These are phyloP conservation scores for Colletotrichum simmondsii DNA, from an alignment of 2,329 filamentous ascomycete species.

Conservation along the genomic window DNA sequence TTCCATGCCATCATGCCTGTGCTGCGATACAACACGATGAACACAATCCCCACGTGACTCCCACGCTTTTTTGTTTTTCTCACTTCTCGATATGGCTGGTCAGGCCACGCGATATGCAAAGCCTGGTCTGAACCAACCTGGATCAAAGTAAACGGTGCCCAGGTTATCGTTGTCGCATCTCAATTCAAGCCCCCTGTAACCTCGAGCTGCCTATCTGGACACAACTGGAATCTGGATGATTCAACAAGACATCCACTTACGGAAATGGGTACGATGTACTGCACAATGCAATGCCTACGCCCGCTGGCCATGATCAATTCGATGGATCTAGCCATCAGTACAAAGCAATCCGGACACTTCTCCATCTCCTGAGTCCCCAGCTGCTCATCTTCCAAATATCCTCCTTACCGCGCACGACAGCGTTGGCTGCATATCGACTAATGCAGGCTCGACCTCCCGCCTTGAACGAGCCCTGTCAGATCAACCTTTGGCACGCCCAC, in stretches of 20 bases:
- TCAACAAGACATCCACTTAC: not conserved
- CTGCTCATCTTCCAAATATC: not conserved
- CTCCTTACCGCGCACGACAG: not conserved
- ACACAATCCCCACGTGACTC: conserved; percentile 10
- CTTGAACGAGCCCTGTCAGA: conserved; percentile 16
- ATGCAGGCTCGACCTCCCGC: conserved; percentile 18
- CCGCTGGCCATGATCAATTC: not conserved
- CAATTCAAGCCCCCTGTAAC: not conserved
- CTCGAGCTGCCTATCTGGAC: not conserved
- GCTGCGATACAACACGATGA: not conserved
- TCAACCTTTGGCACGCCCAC: not conserved
- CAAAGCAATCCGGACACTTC: not conserved
- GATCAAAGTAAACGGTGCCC: not conserved
- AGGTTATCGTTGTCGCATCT: not conserved
- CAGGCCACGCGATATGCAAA: not conserved
- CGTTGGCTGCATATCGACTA: conserved; percentile 19
- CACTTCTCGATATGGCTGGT: not conserved
- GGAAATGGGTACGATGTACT: no score
- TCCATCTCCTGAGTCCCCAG: not conserved
- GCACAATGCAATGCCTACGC: not conserved
- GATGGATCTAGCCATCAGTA: not conserved
- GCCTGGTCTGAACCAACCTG: not conserved
- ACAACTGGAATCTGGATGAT: not conserved
- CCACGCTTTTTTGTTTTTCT: not conserved
- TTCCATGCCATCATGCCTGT: not conserved